Evolutionary conservation across 768 basidiomycete genomes (phyloP).

Genomic region (Termitomyces sp.): DNA sequence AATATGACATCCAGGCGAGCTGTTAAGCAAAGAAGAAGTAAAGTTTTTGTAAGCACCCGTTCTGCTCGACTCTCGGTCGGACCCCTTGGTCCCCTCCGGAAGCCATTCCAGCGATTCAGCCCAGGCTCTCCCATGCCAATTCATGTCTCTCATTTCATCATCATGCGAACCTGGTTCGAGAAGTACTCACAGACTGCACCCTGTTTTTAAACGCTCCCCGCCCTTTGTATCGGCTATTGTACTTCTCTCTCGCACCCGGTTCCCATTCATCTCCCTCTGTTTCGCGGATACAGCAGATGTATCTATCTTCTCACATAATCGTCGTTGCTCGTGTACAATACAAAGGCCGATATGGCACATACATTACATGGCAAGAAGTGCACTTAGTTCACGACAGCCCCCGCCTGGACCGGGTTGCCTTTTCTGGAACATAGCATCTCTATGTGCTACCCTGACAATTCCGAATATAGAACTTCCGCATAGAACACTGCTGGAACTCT

Average conservation of each 20-base stretch:
- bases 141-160: no score
- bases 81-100: no score
- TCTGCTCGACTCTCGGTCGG: neutral
- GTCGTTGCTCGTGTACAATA: neutral
- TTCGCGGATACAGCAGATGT: neutral
- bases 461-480: slow-evolving; percentile 6
- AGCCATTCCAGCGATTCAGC: no score
- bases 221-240: neutral
- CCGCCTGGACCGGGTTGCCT: neutral
- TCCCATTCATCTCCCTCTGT: neutral
- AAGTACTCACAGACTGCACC: neutral
- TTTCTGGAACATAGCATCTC: neutral
- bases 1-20: no score
- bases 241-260: no score
- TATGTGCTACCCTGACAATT: neutral
- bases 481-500: neutral
- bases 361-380: neutral
- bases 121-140: no score
- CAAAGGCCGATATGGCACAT: neutral
- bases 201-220: neutral
- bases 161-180: neutral
- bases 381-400: neutral
- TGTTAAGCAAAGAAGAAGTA: no score
- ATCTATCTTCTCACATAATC: neutral
- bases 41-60: neutral